These are phyloP conservation scores for Phaeolepiota aurea DNA, from an alignment of 768 basidiomycete genomes.

Conservation along the genomic window DNA sequence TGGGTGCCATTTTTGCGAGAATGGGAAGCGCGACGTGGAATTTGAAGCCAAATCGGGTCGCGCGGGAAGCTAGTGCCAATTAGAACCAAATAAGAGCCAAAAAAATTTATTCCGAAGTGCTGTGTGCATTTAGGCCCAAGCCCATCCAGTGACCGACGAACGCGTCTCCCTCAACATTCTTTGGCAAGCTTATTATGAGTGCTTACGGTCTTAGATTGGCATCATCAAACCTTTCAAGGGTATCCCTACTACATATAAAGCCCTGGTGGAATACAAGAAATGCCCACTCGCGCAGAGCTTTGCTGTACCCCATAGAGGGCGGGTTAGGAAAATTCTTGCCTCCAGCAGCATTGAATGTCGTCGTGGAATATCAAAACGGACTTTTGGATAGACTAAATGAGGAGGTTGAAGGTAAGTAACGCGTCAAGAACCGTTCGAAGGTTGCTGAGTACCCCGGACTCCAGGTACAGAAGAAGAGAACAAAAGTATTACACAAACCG, in stretches of 20 bases:
- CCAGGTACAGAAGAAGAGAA: conserved; percentile 50
- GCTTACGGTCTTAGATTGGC: conserved; percentile 18
- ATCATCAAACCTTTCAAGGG: conserved; percentile 14
- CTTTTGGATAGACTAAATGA: conserved; percentile 71
- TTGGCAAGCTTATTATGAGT: too few relatives aligned
- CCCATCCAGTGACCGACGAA: too few relatives aligned
- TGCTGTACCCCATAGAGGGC: conserved; percentile 60
- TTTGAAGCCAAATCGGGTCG: conserved; percentile 10
- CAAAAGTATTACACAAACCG: conserved; percentile 58
- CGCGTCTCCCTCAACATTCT: too few relatives aligned
- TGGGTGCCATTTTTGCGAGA: conserved; percentile 25
- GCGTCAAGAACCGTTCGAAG: not conserved
- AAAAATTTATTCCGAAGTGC: conserved; percentile 8
- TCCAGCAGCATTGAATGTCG: conserved; percentile 56
- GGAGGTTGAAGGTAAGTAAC: conserved; percentile 55
- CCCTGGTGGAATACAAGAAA: conserved; percentile 22
- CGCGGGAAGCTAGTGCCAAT: conserved; percentile 21
- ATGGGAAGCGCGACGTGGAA: conserved; percentile 24
- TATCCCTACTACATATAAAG: conserved; percentile 10
- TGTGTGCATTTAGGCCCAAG: too few relatives aligned
- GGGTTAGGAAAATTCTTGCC: conserved; percentile 79
- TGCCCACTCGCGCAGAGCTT: conserved; percentile 42
- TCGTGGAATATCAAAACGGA: conserved; percentile 83
- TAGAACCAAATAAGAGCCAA: conserved; percentile 16
- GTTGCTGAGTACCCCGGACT: conserved; percentile 1